Conservation (phyloP, 192 early-diverging fungal genomes). For the Coemansia sp. region DNA sequence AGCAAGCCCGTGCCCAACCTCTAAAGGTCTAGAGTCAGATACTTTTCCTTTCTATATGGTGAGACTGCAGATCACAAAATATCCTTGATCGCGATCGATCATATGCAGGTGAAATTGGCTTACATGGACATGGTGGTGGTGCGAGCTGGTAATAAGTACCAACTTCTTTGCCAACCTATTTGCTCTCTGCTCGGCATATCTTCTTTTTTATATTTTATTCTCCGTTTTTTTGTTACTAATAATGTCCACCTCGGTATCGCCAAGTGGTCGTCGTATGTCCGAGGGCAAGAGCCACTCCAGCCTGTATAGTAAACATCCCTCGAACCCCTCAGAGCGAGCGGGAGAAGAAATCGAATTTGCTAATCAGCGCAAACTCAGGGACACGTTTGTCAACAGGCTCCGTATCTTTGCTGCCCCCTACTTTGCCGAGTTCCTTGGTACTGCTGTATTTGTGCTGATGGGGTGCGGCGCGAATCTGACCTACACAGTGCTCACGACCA, state of each 20-base stretch:
- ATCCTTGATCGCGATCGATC: neutral
- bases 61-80: neutral
- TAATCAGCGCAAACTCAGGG: constrained; percentile 28
- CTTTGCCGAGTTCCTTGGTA: constrained; percentile 59
- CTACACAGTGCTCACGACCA: constrained; percentile 42
- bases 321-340: constrained; percentile 30
- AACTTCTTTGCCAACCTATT: neutral
- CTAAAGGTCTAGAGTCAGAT: neutral
- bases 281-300: constrained; percentile 21
- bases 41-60: neutral
- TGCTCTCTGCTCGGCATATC: neutral
- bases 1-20: neutral
- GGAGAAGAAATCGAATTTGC: constrained; percentile 58
- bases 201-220: neutral
- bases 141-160: neutral
- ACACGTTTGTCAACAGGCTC: constrained; percentile 47
- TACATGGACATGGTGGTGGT: neutral
- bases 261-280: neutral
- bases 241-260: constrained; percentile 26
- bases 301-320: constrained; percentile 25
- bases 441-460: constrained; percentile 53
- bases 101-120: neutral
- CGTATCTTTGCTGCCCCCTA: constrained; percentile 57
- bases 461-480: constrained; percentile 55
- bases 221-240: neutral